These are phyloP conservation scores for Aureobasidium sp. DNA, from an alignment of 2,329 filamentous ascomycete species.

Conservation along the genomic window DNA sequence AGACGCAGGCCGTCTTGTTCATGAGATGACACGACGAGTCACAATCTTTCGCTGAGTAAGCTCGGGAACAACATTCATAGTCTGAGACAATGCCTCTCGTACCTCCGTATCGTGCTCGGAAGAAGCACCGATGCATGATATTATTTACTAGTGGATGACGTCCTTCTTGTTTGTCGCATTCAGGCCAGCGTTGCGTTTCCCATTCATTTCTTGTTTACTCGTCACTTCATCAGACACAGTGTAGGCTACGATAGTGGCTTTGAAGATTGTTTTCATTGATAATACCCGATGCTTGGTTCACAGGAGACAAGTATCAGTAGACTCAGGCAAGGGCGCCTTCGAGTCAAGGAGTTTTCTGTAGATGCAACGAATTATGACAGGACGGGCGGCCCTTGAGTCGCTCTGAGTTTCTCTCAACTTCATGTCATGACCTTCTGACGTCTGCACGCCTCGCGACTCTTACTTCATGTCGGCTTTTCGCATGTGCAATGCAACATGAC, in stretches of 20 bases:
- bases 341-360: neutral
- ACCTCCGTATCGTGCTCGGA: neutral
- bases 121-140: neutral
- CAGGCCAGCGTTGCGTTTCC: neutral
- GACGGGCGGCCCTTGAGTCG: neutral
- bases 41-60: constrained; percentile 5
- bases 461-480: neutral
- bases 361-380: neutral
- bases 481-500: neutral
- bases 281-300: constrained; percentile 3
- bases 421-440: neutral
- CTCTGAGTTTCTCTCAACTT: neutral
- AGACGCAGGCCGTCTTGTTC: neutral
- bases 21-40: constrained; percentile 6
- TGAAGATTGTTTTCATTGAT: neutral
- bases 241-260: no score
- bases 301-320: neutral
- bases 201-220: neutral
- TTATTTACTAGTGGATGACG: neutral
- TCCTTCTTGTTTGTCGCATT: neutral
- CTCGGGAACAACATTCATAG: neutral
- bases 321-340: neutral
- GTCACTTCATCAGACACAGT: neutral
- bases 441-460: neutral
- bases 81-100: neutral